Percentiles rank a stretch among this genome's conserved stretches.
Conservation (phyloP, 75 land plant species). For the Sequoiadendron giganteum region DNA sequence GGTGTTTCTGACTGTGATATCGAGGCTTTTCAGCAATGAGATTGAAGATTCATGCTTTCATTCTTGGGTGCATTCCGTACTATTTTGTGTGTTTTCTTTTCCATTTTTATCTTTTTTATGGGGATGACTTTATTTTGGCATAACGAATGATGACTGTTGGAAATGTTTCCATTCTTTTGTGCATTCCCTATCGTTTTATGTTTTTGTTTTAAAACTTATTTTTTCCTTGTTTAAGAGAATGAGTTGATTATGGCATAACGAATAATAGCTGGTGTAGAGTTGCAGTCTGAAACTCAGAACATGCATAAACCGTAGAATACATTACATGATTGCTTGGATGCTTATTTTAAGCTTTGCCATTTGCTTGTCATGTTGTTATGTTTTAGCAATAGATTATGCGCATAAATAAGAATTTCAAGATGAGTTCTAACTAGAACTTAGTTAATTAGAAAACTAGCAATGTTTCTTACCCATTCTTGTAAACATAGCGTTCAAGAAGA, state of each 20-base stretch:
- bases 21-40: not conserved
- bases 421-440: not conserved
- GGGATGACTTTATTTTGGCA: not conserved
- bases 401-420: not conserved
- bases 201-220: not conserved
- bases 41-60: not conserved
- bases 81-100: not conserved
- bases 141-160: not conserved
- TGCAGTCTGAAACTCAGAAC: too few relatives aligned
- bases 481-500: not conserved
- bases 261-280: too few relatives aligned
- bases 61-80: not conserved
- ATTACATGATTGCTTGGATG: too few relatives aligned
- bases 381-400: not conserved
- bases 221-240: not conserved
- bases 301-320: too few relatives aligned
- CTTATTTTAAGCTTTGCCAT: too few relatives aligned
- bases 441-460: not conserved
- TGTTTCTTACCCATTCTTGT: not conserved
- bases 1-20: not conserved
- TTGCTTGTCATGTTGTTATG: not conserved
- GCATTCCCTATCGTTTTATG: not conserved
- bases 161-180: not conserved
- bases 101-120: not conserved
- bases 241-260: not conserved